A percentile compares a stretch with the other conserved stretches of the same genome.
phyloP scores from a whole-genome alignment of 2,329 filamentous ascomycete species.

The Trichophyton mentagrophytes region DNA sequence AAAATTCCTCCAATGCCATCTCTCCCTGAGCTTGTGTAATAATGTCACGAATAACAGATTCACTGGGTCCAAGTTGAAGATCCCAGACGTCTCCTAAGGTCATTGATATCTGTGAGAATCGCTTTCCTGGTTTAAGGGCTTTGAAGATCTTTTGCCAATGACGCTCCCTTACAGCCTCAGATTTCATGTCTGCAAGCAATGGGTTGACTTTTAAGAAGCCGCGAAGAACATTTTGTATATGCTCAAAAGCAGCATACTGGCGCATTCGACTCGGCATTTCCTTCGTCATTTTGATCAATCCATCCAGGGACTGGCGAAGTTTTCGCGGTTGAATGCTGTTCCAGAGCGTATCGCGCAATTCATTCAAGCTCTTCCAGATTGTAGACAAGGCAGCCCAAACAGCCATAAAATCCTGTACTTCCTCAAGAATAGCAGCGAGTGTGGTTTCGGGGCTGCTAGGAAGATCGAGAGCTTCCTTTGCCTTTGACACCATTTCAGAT shows the following conservation, averaged over 20 bases:
- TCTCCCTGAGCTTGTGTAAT: slow-evolving; percentile 94
- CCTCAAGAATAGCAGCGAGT: slow-evolving; percentile 77
- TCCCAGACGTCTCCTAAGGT: slow-evolving; percentile 99
- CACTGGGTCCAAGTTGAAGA: slow-evolving; percentile 75
- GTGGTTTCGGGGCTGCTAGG: slow-evolving; percentile 66
- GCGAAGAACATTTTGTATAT: slow-evolving; percentile 82
- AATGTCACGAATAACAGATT: slow-evolving; percentile 79
- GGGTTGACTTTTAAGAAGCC: slow-evolving; percentile 84
- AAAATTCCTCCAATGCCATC: slow-evolving; percentile 94
- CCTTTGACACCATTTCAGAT: slow-evolving; percentile 84
- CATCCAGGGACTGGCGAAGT: slow-evolving; percentile 76
- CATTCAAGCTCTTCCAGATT: slow-evolving; percentile 92
- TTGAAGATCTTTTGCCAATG: slow-evolving; percentile 99
- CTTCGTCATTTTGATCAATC: slow-evolving; percentile 92
- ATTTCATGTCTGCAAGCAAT: slow-evolving; percentile 80
- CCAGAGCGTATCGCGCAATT: slow-evolving; percentile 86
- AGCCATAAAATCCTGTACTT: slow-evolving; percentile 97
- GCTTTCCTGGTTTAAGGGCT: slow-evolving; percentile 76
- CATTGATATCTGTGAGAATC: slow-evolving; percentile 88
- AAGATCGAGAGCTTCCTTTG: slow-evolving; percentile 90
- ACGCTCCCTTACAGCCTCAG: slow-evolving; percentile 86
- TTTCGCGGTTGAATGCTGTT: slow-evolving; percentile 91
- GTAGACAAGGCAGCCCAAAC: slow-evolving; percentile 93
- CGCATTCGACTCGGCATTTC: slow-evolving; percentile 99
- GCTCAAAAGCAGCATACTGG: slow-evolving; percentile 98